phyloP scores from a whole-genome alignment of 176 grass and related monocot genomes.

The Carex kokanica region DNA sequence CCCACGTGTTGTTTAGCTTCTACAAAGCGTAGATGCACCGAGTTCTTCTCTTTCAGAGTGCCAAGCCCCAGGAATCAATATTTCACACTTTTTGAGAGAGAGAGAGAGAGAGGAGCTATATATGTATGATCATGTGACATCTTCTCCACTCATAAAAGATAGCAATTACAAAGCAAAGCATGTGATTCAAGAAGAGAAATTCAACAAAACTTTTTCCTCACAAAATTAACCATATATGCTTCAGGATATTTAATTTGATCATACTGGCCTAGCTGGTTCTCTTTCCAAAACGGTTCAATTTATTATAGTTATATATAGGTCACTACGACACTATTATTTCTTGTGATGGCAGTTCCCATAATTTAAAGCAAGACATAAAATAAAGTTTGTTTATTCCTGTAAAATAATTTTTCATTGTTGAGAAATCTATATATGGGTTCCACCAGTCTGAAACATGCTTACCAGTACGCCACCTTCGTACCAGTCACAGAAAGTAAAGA shows the following conservation, averaged over 20 bases:
- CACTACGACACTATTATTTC: no score
- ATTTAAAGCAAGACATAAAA: conserved; percentile 21
- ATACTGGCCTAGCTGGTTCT: background rate
- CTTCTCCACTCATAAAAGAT: conserved; percentile 8
- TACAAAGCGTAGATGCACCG: background rate
- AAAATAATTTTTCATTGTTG: background rate
- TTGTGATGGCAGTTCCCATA: conserved; percentile 22
- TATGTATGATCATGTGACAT: conserved; percentile 4
- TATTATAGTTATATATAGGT: no score
- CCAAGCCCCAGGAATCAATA: conserved; percentile 11
- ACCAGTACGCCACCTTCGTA: background rate
- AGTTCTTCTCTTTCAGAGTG: conserved; percentile 19
- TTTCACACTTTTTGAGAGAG: conserved; percentile 15
- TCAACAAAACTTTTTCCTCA: background rate
- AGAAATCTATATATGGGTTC: background rate
- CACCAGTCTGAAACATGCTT: background rate
- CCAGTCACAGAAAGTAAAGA: background rate
- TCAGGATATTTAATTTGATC: conserved; percentile 2
- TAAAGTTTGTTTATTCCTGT: no score
- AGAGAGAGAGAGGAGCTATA: background rate
- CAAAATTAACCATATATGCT: background rate
- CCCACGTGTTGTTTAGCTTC: background rate
- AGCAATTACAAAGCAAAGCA: conserved; percentile 13
- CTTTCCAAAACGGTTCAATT: conserved; percentile 1
- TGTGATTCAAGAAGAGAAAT: conserved; percentile 7